Evolutionary conservation across 1,284 basidiomycete genomes (phyloP).

Genomic region (Cutaneotrichosporon sp.): DNA sequence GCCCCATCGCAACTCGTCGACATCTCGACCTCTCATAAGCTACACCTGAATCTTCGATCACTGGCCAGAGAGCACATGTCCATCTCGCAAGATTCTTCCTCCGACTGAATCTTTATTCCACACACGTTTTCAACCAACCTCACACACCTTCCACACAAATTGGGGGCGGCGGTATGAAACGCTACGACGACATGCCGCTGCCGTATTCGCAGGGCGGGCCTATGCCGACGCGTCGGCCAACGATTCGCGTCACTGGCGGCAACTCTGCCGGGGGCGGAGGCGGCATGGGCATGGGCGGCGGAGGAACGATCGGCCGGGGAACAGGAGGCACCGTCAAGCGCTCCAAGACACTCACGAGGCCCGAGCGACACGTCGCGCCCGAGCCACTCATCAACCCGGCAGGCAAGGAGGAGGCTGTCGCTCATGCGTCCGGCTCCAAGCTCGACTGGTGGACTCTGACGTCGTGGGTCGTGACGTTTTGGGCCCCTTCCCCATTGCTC

Average conservation of each 20-base stretch:
- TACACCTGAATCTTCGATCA: neutral
- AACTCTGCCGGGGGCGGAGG: neutral
- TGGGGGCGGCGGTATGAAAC: slow-evolving; percentile 21
- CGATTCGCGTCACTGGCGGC: slow-evolving; percentile 15
- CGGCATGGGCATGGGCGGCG: neutral
- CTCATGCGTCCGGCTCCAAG: slow-evolving; percentile 32
- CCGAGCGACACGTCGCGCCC: slow-evolving; percentile 89
- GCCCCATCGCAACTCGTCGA: neutral
- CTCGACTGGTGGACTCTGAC: slow-evolving; percentile 75
- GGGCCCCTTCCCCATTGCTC: slow-evolving; percentile 79
- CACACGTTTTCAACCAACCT: neutral
- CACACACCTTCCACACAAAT: neutral
- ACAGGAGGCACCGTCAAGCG: slow-evolving; percentile 55
- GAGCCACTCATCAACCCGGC: slow-evolving; percentile 84
- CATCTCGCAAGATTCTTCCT: neutral
- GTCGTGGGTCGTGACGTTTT: slow-evolving; percentile 78
- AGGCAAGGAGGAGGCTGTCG: slow-evolving; percentile 34
- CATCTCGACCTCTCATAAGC: neutral
- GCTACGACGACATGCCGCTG: slow-evolving; percentile 44
- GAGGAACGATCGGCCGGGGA: slow-evolving; percentile 5
- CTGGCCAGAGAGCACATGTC: neutral
- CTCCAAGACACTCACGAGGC: slow-evolving; percentile 92
- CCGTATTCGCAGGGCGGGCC: slow-evolving; percentile 43
- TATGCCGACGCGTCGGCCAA: slow-evolving; percentile 38
- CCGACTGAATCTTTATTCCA: neutral